Base-by-base conservation (phyloP, 305 asterid genomes). In the Solanum hybrid region DNA sequence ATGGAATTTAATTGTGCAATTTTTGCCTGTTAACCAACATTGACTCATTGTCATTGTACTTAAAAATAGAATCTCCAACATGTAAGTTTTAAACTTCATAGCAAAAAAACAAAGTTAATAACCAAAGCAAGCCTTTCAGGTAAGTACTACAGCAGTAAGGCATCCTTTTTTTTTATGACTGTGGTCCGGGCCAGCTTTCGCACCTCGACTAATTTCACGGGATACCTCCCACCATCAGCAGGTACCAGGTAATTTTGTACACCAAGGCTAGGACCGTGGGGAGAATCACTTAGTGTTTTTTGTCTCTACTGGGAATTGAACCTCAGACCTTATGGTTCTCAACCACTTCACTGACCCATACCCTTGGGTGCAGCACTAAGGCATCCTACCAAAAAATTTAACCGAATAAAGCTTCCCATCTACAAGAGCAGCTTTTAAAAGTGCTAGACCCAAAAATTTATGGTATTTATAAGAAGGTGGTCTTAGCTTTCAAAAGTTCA, bases 1-100 rank as follows among this genome's bases (percentile, higher is more conserved):
- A 94, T 90, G 92, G 94, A 89, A 94, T 94, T 92, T 88, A 96
- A 73, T 87, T 96, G 96, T 88, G 94, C 95, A 88, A 95, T 94
- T 91, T 93, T 95, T 89, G 97, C 96, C 99, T 97, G 98, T 91
- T 90, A 90, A 89, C 29, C 87, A 92, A 85, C 28, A 86, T 14
- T 74, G 76, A 64, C 74, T 33, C 39, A 73, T n/a, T 33, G 51
- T 84, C 82, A 77, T 34, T 51, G 40, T 71, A 57, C 40, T 87
- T 85, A 31, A 71, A 42, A 24, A 51, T 64, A 88, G 87, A 42
- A 46, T 36, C 42, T 29, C 77, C 24, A 78, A 61, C 88, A 76
- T 82, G 24, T 3, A 37, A 89, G 82, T 20, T 24, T 42, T 12
- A 39, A 57, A 89, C 87, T 46, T 84, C 74, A 28, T 51, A 84